phyloP scores from a whole-genome alignment of 2,329 filamentous ascomycete species.

The Claviceps sp. region DNA sequence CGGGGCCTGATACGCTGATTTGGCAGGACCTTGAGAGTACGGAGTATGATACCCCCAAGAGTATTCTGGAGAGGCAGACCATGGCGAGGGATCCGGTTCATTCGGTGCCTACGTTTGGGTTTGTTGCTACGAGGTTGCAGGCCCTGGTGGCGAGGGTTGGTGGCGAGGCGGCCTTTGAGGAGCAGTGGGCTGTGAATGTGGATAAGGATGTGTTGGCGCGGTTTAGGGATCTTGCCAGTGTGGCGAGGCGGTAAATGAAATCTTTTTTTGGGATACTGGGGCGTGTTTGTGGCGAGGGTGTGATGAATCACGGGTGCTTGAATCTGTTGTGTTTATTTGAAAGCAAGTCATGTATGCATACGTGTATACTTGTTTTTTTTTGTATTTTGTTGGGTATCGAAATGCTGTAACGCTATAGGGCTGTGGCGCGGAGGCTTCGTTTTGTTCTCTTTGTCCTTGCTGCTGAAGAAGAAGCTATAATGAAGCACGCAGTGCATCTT shows the following conservation, averaged over 20 bases:
- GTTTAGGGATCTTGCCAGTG: conserved; percentile 31
- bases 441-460: too few relatives aligned
- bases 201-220: conserved; percentile 55
- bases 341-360: too few relatives aligned
- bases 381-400: too few relatives aligned
- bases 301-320: background rate
- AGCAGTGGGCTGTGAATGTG: conserved; percentile 59
- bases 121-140: conserved; percentile 48
- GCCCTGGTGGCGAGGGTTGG: conserved; percentile 45
- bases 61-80: conserved; percentile 38
- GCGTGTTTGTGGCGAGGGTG: background rate
- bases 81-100: conserved; percentile 52
- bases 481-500: too few relatives aligned
- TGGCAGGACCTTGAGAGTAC: conserved; percentile 27
- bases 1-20: conserved; percentile 38
- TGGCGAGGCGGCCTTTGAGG: conserved; percentile 52
- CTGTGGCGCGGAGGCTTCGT: too few relatives aligned
- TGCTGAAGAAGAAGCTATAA: too few relatives aligned
- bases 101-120: conserved; percentile 47
- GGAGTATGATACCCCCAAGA: conserved; percentile 45
- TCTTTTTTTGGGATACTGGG: too few relatives aligned
- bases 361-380: too few relatives aligned
- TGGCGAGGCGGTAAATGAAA: conserved; percentile 1
- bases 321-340: too few relatives aligned
- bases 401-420: too few relatives aligned